phyloP scores from a whole-genome alignment of 306 rosid genomes.

The Corylus americana region DNA sequence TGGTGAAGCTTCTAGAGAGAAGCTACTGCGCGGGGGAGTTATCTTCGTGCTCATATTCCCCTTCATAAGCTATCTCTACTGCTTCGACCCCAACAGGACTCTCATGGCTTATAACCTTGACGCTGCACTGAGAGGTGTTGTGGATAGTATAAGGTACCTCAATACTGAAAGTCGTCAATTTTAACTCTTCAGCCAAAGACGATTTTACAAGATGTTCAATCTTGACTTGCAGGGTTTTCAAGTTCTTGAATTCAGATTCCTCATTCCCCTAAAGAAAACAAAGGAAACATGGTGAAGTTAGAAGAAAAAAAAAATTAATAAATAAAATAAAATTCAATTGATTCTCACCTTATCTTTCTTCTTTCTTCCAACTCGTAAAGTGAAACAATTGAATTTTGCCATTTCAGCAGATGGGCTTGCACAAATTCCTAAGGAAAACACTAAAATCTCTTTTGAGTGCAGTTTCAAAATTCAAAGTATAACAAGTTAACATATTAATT shows the following conservation, averaged over 20 bases:
- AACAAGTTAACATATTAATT: too few species aligned
- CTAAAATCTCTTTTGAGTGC: constrained; percentile 66
- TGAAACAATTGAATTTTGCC: constrained; percentile 59
- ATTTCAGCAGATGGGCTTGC: constrained; percentile 29
- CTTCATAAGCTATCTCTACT: constrained; percentile 52
- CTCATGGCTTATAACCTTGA: constrained; percentile 47
- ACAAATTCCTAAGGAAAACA: constrained; percentile 16
- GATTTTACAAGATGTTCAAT: constrained; percentile 42
- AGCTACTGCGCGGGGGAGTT: constrained; percentile 26
- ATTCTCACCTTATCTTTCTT: constrained; percentile 56
- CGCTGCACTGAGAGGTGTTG: constrained; percentile 37
- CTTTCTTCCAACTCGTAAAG: constrained; percentile 40
- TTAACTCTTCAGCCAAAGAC: constrained; percentile 36
- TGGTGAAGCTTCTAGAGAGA: too few species aligned
- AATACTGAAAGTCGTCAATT: constrained; percentile 39
- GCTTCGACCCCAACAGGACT: constrained; percentile 43
- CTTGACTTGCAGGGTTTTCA: constrained; percentile 43
- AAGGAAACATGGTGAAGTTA: constrained; percentile 12
- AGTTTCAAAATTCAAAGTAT: constrained; percentile 48
- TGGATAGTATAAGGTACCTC: constrained; percentile 32
- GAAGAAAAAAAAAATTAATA: background rate
- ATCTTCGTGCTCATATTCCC: constrained; percentile 59
- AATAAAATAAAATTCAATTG: background rate
- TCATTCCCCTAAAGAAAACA: constrained; percentile 40
- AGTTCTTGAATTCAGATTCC: constrained; percentile 29